Conservation (phyloP, 106 monocot species). For the Gastrodia elata region DNA sequence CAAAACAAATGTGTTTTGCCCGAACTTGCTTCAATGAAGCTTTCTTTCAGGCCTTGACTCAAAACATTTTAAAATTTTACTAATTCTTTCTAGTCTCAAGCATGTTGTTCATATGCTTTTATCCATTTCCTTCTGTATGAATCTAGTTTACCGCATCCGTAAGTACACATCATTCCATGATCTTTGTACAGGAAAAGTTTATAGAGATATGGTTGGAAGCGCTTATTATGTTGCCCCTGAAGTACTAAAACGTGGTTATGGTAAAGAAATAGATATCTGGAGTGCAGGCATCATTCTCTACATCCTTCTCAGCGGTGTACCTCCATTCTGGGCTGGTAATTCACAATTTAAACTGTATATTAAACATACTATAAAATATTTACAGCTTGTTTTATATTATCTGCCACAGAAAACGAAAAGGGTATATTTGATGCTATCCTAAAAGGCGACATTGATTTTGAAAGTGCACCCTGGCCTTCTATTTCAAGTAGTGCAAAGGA, state of each 20-base stretch:
- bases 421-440: slow-evolving; percentile 62
- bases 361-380: not conserved
- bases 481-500: slow-evolving; percentile 59
- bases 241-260: slow-evolving; percentile 26
- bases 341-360: not conserved
- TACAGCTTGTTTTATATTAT: not conserved
- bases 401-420: slow-evolving; percentile 50
- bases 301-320: slow-evolving; percentile 43
- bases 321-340: slow-evolving; percentile 47
- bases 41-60: too few relatives aligned
- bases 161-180: not conserved
- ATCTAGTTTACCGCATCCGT: not conserved
- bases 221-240: slow-evolving; percentile 52
- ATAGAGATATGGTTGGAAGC: slow-evolving; percentile 48
- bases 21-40: too few relatives aligned
- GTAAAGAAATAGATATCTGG: slow-evolving; percentile 43
- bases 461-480: slow-evolving; percentile 52
- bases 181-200: slow-evolving; percentile 27
- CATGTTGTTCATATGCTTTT: not conserved
- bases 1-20: too few relatives aligned
- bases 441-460: slow-evolving; percentile 52
- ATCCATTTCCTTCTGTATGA: not conserved
- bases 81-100: not conserved
- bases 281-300: slow-evolving; percentile 47
- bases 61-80: not conserved